phyloP scores from a whole-genome alignment of 345 rosid species.

The Clausena lansium region DNA sequence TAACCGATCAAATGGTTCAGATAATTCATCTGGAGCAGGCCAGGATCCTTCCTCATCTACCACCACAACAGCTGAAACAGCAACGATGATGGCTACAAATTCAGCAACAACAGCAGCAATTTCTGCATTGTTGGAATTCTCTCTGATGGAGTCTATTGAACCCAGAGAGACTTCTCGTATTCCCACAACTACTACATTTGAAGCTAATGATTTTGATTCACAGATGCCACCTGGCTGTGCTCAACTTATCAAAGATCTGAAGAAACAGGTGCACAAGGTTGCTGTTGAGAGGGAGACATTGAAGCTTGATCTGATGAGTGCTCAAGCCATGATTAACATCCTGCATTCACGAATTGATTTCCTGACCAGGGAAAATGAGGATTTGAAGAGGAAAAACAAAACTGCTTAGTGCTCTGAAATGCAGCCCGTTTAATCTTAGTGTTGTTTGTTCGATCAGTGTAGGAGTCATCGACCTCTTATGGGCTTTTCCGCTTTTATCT shows the following conservation, averaged over 20 bases:
- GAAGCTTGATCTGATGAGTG: slow-evolving; percentile 80
- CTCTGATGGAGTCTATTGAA: slow-evolving; percentile 61
- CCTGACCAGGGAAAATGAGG: slow-evolving; percentile 69
- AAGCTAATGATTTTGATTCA: slow-evolving; percentile 31
- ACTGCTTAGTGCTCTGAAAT: not conserved
- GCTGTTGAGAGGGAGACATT: slow-evolving; percentile 69
- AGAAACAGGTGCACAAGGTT: slow-evolving; percentile 62
- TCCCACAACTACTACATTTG: slow-evolving; percentile 26
- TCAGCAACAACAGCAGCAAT: slow-evolving; percentile 58
- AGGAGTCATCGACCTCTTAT: not conserved
- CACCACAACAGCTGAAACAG: slow-evolving; percentile 55
- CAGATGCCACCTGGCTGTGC: slow-evolving; percentile 47
- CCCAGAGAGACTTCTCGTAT: slow-evolving; percentile 29
- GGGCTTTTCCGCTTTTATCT: not conserved
- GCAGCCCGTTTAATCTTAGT: slow-evolving; percentile 3
- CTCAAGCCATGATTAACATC: slow-evolving; percentile 72
- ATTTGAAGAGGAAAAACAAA: slow-evolving; percentile 45
- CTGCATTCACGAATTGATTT: slow-evolving; percentile 65
- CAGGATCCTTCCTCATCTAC: slow-evolving; percentile 69
- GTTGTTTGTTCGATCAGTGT: slow-evolving; percentile 11
- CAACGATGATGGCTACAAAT: slow-evolving; percentile 26
- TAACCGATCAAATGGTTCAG: slow-evolving; percentile 44
- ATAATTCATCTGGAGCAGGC: slow-evolving; percentile 53
- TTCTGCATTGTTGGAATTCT: slow-evolving; percentile 80
- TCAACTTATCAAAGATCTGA: slow-evolving; percentile 50